Evolutionary conservation across 768 basidiomycete genomes (phyloP).

Genomic region (Phlebiopsis flavidoalba): DNA sequence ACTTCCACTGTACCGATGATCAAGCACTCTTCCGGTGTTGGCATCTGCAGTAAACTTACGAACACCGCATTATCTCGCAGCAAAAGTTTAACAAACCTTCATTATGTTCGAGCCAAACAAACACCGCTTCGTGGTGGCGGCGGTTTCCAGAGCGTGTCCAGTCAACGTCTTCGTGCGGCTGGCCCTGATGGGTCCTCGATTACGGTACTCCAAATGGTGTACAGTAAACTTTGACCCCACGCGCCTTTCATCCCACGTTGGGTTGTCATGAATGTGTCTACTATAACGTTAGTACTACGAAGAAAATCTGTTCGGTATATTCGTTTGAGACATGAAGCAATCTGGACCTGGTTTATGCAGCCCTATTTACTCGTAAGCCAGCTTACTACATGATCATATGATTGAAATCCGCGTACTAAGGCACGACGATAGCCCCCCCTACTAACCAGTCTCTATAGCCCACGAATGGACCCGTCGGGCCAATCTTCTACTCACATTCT

Average conservation of each 20-base stretch:
- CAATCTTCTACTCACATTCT: constrained; percentile 72
- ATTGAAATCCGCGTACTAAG: not conserved
- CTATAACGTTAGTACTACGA: constrained; percentile 50
- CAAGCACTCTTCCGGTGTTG: constrained; percentile 48
- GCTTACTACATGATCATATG: not conserved
- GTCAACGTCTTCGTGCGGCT: constrained; percentile 55
- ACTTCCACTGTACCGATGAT: constrained; percentile 55
- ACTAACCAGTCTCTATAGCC: constrained; percentile 50
- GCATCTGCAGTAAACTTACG: constrained; percentile 48
- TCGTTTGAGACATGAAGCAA: constrained; percentile 20
- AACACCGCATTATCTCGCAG: constrained; percentile 38
- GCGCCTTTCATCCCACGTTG: constrained; percentile 46
- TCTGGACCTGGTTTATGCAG: constrained; percentile 12
- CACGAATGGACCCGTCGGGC: constrained; percentile 72
- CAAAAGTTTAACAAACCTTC: constrained; percentile 32
- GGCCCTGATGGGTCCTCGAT: constrained; percentile 50
- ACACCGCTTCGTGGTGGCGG: constrained; percentile 49
- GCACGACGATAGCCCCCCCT: constrained; percentile 40
- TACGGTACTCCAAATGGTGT: constrained; percentile 49
- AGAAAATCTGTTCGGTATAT: constrained; percentile 18
- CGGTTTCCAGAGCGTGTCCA: constrained; percentile 43
- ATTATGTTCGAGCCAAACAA: constrained; percentile 58
- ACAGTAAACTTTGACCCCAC: constrained; percentile 38
- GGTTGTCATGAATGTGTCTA: constrained; percentile 59
- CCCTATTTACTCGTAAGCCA: constrained; percentile 35